These are phyloP conservation scores for Candida xyloterini DNA, from an alignment of 805 yeast species.

Conservation along the genomic window DNA sequence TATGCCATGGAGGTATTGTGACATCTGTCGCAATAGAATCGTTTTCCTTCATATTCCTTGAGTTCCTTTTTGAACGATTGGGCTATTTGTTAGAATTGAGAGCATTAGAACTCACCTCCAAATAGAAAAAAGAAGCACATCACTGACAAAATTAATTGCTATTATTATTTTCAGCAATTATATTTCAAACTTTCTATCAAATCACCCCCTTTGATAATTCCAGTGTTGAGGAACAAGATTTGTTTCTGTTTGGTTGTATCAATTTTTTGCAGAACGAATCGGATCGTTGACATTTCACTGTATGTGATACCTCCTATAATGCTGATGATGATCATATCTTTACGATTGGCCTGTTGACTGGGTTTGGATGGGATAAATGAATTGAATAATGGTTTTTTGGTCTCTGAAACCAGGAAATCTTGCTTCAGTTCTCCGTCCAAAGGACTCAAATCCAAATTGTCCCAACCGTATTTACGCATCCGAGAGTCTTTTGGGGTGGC, in stretches of 20 bases:
- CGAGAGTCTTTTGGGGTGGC: constrained; percentile 33
- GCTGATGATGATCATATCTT: constrained; percentile 43
- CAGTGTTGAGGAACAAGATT: constrained; percentile 43
- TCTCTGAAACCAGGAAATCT: constrained; percentile 31
- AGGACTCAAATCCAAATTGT: constrained; percentile 39
- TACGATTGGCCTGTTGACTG: constrained; percentile 18
- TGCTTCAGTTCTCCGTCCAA: constrained; percentile 38
- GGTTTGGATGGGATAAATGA: constrained; percentile 25
- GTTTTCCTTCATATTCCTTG: constrained; percentile 12
- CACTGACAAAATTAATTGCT: constrained; percentile 2
- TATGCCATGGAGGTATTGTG: constrained; percentile 28
- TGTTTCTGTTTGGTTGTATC: constrained; percentile 32
- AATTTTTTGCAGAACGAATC: constrained; percentile 51
- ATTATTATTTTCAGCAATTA: constrained; percentile 1
- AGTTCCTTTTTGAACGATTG: constrained; percentile 14
- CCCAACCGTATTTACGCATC: constrained; percentile 40
- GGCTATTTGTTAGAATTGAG: constrained; percentile 8
- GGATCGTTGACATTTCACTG: constrained; percentile 74
- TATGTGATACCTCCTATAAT: constrained; percentile 84
- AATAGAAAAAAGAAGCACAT: constrained; percentile 22
- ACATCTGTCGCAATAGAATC: constrained; percentile 26
- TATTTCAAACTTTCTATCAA: constrained; percentile 21
- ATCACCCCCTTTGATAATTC: constrained; percentile 38
- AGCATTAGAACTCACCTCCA: constrained; percentile 18
- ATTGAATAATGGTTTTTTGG: constrained; percentile 27